Evolutionary conservation across 1,139 yeast genomes (phyloP), one percentile per base, ranked within the genome.

Genomic region (Taphrina communis): DNA sequence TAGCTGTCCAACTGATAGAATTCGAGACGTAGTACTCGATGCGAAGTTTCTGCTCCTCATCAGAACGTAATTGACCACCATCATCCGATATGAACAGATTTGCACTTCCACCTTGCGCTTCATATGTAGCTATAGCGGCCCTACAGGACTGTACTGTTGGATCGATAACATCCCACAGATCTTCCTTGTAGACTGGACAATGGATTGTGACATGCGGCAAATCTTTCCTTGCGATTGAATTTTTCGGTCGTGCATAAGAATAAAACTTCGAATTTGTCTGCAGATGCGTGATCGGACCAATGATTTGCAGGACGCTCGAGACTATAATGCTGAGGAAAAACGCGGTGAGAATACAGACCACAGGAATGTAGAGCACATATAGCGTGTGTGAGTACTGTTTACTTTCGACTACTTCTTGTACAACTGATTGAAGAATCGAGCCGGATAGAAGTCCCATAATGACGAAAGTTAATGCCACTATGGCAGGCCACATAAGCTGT

Each of bases 51-150:
- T 58, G 66, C 21, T 70, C 72, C 17, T 69, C 71, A n/a, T 60
- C 69, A 35, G 69, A 39, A 19, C 71, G 68, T 42, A 71, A 51
- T 48, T 71, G 73, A 61, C 69, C 71, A 5, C 73, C 73, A 25
- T 71, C 73, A 66, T 71, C 73, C 25, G 71, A 70, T 42, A 71
- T 63, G 36, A 71, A 67, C 8, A 71, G 62, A 14, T 31, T 52
- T 11, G 73, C 73, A 36, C 71, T 70, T 2, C 73, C 73, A 11
- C 73, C 73, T 38, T 70, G 73, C 9, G 71, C 69, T 36, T 71
- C 72, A 53, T 71, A 71, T 6, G 73, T 71, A 21, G 72, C 70
- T 12, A 71, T 62, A 8, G 73, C 73, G 6, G 68, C 66, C 17
- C 70, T 65, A 19, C 71, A 63, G 1, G 72, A 70, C 44, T 69